Conservation (phyloP, 257 asterid species). For the Ilex asprella region DNA sequence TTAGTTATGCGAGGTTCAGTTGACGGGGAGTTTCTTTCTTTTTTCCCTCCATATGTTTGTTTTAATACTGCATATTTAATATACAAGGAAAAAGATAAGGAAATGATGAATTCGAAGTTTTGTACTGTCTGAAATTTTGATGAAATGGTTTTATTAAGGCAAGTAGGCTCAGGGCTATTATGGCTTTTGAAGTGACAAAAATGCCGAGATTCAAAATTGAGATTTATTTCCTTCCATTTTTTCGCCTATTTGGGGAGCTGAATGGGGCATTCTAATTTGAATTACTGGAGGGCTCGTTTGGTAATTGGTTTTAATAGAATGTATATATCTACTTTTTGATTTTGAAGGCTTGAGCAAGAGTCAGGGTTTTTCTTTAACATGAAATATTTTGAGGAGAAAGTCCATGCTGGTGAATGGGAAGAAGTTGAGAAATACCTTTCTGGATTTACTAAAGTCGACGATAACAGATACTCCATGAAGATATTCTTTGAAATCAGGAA, state of each 20-base stretch:
- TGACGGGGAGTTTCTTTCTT: background rate
- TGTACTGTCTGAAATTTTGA: background rate
- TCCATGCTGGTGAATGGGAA: conserved; percentile 96
- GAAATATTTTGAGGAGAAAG: conserved; percentile 97
- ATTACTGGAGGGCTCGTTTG: conserved; percentile 2
- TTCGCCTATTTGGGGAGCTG: background rate
- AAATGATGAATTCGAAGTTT: background rate
- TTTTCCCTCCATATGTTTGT: background rate
- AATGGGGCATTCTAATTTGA: background rate
- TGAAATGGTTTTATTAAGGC: background rate
- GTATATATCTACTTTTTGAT: conserved; percentile 2
- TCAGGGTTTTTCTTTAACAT: conserved; percentile 91
- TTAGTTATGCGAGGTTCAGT: background rate
- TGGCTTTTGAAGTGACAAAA: too few species aligned
- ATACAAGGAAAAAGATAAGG: background rate
- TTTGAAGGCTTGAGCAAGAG: conserved; percentile 89
- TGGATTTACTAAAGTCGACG: conserved; percentile 93
- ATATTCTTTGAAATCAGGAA: conserved; percentile 90
- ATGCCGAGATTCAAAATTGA: background rate
- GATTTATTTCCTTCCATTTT: background rate
- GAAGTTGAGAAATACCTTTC: conserved; percentile 96
- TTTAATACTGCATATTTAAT: too few species aligned
- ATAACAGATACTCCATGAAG: conserved; percentile 95
- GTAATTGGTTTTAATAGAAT: conserved; percentile 6
- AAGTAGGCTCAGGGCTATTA: too few species aligned